phyloP scores from a whole-genome alignment of 2,329 filamentous ascomycete species.

The Pyrenophora tritici-repentis region DNA sequence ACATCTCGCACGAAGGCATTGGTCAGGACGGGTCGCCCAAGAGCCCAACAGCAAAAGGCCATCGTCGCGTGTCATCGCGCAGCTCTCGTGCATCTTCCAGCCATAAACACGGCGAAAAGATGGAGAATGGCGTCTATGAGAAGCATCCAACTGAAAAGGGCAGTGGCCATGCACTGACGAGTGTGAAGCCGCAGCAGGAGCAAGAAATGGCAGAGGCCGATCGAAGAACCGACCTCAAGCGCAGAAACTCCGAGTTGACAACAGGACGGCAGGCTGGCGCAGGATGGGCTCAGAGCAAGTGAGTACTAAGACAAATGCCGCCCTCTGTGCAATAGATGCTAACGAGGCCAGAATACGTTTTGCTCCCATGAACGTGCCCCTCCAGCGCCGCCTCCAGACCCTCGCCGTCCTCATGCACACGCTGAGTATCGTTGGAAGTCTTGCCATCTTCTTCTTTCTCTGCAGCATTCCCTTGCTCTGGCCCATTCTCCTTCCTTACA shows the following conservation, averaged over 20 bases:
- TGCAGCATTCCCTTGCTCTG: slow-evolving; percentile 91
- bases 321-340: neutral
- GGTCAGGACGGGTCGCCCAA: slow-evolving; percentile 41
- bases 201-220: slow-evolving; percentile 39
- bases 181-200: slow-evolving; percentile 48
- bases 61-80: slow-evolving; percentile 37
- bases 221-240: slow-evolving; percentile 38
- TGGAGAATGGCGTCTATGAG: slow-evolving; percentile 48
- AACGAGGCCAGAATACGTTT: slow-evolving; percentile 68
- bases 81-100: slow-evolving; percentile 40
- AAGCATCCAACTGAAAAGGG: slow-evolving; percentile 47
- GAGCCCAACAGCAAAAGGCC: slow-evolving; percentile 36
- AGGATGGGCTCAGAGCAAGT: slow-evolving; percentile 58
- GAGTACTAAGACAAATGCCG: slow-evolving; percentile 16
- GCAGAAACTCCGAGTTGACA: slow-evolving; percentile 51
- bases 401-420: slow-evolving; percentile 57
- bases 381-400: slow-evolving; percentile 58
- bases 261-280: slow-evolving; percentile 59
- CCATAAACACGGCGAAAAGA: slow-evolving; percentile 34
- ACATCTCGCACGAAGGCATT: slow-evolving; percentile 35
- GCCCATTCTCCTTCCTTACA: slow-evolving; percentile 77
- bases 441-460: slow-evolving; percentile 86
- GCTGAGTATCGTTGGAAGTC: slow-evolving; percentile 53
- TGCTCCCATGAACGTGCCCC: slow-evolving; percentile 76
- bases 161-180: slow-evolving; percentile 53